phyloP scores from a whole-genome alignment of 2,329 filamentous ascomycete genomes.

The Rasamsonia emersonii region DNA sequence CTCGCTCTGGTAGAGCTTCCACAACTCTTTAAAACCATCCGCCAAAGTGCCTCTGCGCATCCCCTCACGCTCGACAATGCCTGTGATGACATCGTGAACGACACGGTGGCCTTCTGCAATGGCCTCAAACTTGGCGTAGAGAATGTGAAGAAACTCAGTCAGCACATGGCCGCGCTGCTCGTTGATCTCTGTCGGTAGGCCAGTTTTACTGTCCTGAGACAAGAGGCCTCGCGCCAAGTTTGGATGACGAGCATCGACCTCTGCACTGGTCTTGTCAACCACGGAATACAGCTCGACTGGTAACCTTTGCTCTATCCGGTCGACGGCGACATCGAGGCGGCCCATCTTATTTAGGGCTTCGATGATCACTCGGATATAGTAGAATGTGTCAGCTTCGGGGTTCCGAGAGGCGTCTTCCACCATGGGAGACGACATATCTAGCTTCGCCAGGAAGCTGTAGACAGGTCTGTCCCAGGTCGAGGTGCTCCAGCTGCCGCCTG shows the following conservation, averaged over 20 bases:
- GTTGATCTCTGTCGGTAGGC: conserved; percentile 61
- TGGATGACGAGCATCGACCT: conserved; percentile 90
- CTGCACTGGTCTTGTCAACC: conserved; percentile 88
- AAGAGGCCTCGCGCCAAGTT: conserved; percentile 54
- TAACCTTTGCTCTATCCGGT: conserved; percentile 83
- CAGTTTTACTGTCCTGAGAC: conserved; percentile 39
- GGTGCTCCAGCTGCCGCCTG: conserved; percentile 17
- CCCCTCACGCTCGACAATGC: conserved; percentile 76
- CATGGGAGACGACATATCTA: conserved; percentile 50
- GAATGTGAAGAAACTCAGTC: conserved; percentile 79
- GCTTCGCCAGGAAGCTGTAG: conserved; percentile 48
- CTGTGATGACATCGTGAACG: conserved; percentile 83
- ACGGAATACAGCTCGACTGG: conserved; percentile 90
- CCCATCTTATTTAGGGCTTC: conserved; percentile 87
- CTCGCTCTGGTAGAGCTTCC: conserved; percentile 97
- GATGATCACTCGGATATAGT: conserved; percentile 78
- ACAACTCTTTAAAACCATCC: conserved; percentile 88
- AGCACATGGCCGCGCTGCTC: conserved; percentile 76
- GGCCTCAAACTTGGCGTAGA: conserved; percentile 95
- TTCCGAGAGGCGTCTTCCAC: conserved; percentile 87
- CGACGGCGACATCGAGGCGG: conserved; percentile 73
- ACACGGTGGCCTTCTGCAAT: conserved; percentile 93
- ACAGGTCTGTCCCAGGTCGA: conserved; percentile 46
- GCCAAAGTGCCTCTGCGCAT: conserved; percentile 57
- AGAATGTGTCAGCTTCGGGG: conserved; percentile 89